Evolutionary conservation across 2,329 filamentous ascomycete species (phyloP), one percentile per base, ranked within the genome.

Genomic region (Mycosphaerella arachidis): DNA sequence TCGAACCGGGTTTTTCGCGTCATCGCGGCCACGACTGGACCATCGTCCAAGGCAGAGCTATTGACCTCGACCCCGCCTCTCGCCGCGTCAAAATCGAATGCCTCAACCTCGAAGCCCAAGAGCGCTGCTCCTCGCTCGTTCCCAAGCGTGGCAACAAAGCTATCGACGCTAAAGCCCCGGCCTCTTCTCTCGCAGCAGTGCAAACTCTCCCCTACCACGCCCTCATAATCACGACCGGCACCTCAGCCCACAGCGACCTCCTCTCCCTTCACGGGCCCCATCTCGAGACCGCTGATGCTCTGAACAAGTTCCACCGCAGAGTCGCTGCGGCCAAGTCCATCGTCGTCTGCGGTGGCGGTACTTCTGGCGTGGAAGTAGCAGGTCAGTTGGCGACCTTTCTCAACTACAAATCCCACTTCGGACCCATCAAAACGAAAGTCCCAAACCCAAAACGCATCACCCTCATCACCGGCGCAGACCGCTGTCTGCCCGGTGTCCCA

Each of bases 181-280:
- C 24, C 24, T 53, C 40, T n/a, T 48, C 56, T 24, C 46, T 57
- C 8, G 45, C 57, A 3, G 53, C 30, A 13, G 45, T 65, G 30
- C 67, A 73, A 52, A 67, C 58, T 16, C 63, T 76, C 12, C 57
- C 53, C 1, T 76, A 71, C 61, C 68, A 76, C 58, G 71, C 73
- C 29, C 67, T 77, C 1, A 66, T 76, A 52, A 63, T 76, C 40
- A 71, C 72, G 4, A 77, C 74, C 1, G 74, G 74, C 12, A 71
- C 71, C n/a, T 70, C 69, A 20, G 70, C 73, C 6, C 64, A 69
- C 27, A 75, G 70, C 16, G 70, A 73, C 4, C 65, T 77, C 1
- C 65, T 76, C 18, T 71, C 71, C 6, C 67, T 76, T 8, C 72
- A 75, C 35, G 67, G 68, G 4, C 61, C 64, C 37, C 69, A 75